Evolutionary conservation across 306 rosid genomes (phyloP).

Genomic region (Dalbergia cochinchinensis): DNA sequence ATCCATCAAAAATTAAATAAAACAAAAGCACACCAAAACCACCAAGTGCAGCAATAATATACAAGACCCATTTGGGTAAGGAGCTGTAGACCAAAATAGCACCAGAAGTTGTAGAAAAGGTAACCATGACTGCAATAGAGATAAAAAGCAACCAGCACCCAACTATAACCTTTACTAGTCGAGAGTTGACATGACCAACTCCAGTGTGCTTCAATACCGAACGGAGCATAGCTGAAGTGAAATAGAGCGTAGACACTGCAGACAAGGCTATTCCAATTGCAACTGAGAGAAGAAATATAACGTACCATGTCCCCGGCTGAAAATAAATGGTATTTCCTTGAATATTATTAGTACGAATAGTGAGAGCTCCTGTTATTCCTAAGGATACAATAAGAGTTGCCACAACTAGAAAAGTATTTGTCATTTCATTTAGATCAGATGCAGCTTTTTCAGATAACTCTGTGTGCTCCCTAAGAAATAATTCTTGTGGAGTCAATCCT

Average conservation of each 20-base stretch:
- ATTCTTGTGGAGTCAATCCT: constrained; percentile 2
- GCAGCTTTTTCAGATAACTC: background rate
- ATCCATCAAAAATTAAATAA: no score
- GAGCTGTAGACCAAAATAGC: background rate
- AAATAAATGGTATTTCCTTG: background rate
- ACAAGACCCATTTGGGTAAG: background rate
- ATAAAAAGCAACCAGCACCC: background rate
- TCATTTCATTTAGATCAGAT: background rate
- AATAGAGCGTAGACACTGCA: background rate
- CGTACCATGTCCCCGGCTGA: background rate
- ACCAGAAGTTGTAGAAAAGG: no score
- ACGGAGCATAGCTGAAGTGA: background rate
- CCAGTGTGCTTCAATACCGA: constrained; percentile 4
- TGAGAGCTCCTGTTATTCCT: no score
- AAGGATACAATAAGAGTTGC: no score
- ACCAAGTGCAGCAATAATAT: background rate
- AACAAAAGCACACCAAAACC: no score
- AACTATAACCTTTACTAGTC: background rate
- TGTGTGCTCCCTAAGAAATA: background rate
- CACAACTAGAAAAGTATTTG: no score
- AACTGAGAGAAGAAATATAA: constrained; percentile 1
- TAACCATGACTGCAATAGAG: background rate
- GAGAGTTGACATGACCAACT: background rate
- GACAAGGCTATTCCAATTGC: background rate
- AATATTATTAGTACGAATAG: no score